Conservation (phyloP, 306 rosid species). For the Vicia sativa region DNA sequence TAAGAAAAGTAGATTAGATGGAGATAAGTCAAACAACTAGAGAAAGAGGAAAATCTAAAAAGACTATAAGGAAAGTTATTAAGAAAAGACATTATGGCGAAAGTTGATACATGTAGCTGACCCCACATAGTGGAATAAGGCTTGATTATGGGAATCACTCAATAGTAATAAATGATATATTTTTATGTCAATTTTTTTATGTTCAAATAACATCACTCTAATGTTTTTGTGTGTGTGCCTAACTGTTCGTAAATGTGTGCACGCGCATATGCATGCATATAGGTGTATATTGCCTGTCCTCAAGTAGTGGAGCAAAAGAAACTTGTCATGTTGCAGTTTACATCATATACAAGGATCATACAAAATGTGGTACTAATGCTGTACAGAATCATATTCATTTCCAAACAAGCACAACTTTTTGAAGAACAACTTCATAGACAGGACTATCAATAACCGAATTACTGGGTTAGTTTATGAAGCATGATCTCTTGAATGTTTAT, state of each 20-base stretch:
- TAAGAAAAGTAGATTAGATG: too few species aligned
- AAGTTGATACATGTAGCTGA: too few species aligned
- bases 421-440: constrained; percentile 21
- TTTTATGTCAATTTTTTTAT: too few species aligned
- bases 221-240: neutral
- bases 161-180: too few species aligned
- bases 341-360: constrained; percentile 15
- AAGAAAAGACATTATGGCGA: too few species aligned
- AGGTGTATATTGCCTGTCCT: neutral
- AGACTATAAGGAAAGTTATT: too few species aligned
- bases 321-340: constrained; percentile 15
- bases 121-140: too few species aligned
- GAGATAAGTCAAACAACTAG: too few species aligned
- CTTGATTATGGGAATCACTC: too few species aligned
- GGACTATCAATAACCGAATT: neutral
- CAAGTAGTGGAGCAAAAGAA: constrained; percentile 13
- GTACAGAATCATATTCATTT: neutral
- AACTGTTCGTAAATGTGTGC: neutral
- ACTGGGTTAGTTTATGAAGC: constrained; percentile 15
- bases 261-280: neutral
- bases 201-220: too few species aligned
- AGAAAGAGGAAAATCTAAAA: too few species aligned
- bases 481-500: constrained; percentile 16
- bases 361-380: neutral
- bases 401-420: neutral